Base-by-base conservation (phyloP, 2,329 filamentous ascomycete genomes). In the Aureobasidium pullulans region DNA sequence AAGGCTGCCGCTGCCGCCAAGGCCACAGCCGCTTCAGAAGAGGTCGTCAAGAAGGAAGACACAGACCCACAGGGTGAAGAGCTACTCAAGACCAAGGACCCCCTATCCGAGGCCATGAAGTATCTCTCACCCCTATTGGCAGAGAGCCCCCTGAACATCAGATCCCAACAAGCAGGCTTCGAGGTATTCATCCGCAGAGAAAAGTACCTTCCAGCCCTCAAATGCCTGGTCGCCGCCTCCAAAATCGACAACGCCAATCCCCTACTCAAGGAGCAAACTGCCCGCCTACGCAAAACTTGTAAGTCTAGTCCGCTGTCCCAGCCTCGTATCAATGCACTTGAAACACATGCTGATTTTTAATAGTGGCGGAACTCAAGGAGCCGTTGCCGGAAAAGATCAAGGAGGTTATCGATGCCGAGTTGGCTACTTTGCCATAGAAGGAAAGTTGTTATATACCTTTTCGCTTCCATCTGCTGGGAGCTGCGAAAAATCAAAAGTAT, bases 201-300 rank as follows among this genome's bases (percentile, higher is more conserved):
- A 70, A 96, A 96, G 77, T 90, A 89, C 68, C 76, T 96, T 44
- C 86, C 96, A 62, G 93, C 94, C 0, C 80, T 96, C 61, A 89
- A 90, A 68, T 96, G 90, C 73, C 81, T 99, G 57, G 84, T 89
- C 50, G 86, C 89, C 16, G 86, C 90, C 31, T 76, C 84, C 59
- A 78, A 81, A 3, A 78, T 96, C 36, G 86, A 94, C 63, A 72
- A 85, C 2, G 78, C 84, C 47, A 81, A 91, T 67, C 82, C 89
- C 10, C 84, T 81, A 63, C 81, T 93, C n/a, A 86, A 92, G 69
- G 84, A 90, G 68, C 89, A 94, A 71, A 79, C 82, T 32, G 77
- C 87, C 44, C 82, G 84, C 60, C 87, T 96, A 76, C 84, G 84
- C 63, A 79, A 85, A 65, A 77, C 82, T 36, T 72, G 74, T 76